Base-by-base conservation (phyloP, 2,329 filamentous ascomycete species). In the Scedosporium dehoogii region DNA sequence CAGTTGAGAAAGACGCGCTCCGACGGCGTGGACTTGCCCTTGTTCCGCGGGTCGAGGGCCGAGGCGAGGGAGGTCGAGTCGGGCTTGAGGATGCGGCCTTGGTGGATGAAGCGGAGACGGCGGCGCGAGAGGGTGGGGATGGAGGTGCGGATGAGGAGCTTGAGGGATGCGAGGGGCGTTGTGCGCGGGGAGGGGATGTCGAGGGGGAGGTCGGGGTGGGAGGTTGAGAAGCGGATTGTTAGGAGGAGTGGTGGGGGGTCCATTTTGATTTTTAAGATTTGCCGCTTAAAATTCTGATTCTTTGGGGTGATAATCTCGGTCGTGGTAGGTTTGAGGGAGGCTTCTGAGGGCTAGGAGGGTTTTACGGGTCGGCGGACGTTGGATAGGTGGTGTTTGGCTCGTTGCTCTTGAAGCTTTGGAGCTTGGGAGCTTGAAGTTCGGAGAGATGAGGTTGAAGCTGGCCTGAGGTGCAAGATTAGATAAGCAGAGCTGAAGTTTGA, bases 171-270 rank as follows among this genome's bases (percentile, higher is more conserved):
- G 61, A 91, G 84, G 51, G 91, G 91, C 10, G 88, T 92, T 38
- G 80, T 79, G 58, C 80, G 74, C 0, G 92, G 90, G 5, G 80
- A 77, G 58, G 85, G 74, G 70, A 97, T 85, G 69, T 91, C 86
- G 64, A 97, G 83, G 48, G 88, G 83, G 46, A 97, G 83, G 73
- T 97, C 94, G 16, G 91, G 88, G 63, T 93, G 83, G 1, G 91
- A 87, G 64, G 88, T 87, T 61, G 91, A 91, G 82, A 99, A 97
- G 73, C 93, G 92, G 73, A 97, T 87, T 44, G 90, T 93, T 56
- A 97, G 81, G 69, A 89, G 86, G 63, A 96, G 80, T 41, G 81
- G 46, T n/a, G 25, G 59, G 27, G 55, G 55, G 3, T 57, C 16
- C 25, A 57, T 57, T 57, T 27, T 14, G 3, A 21, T 57, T 0